Evolutionary conservation across 805 yeast genomes (phyloP).

Genomic region (Monosporozyma solicola): DNA sequence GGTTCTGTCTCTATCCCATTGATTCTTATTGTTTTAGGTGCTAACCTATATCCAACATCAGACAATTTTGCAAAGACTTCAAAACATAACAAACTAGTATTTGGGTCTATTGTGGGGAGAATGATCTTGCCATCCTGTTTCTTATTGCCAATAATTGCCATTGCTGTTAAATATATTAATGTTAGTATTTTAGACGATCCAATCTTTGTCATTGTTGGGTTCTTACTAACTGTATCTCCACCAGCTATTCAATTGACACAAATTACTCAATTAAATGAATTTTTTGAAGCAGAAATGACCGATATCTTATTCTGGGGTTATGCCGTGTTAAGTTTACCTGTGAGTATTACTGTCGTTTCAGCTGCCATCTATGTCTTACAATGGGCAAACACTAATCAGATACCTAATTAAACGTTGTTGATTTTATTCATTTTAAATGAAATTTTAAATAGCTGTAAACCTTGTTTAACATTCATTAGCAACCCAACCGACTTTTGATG

Average conservation of each 20-base stretch:
- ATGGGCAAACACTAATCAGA: constrained; percentile 29
- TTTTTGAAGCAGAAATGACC: constrained; percentile 75
- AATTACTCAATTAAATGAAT: constrained; percentile 65
- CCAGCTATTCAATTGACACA: constrained; percentile 81
- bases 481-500: background rate
- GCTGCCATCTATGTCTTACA: constrained; percentile 43
- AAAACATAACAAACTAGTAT: constrained; percentile 51
- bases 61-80: constrained; percentile 60
- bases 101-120: constrained; percentile 64
- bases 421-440: background rate
- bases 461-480: background rate
- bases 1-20: constrained; percentile 74
- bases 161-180: constrained; percentile 52
- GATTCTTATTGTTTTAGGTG: constrained; percentile 65
- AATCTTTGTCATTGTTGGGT: constrained; percentile 66
- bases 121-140: constrained; percentile 70
- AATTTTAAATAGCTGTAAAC: background rate
- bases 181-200: constrained; percentile 73
- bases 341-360: constrained; percentile 64
- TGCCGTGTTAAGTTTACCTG: constrained; percentile 64
- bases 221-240: constrained; percentile 66
- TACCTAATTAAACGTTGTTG: background rate
- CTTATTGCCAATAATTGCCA: constrained; percentile 56
- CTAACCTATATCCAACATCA: constrained; percentile 61
- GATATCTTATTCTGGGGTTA: constrained; percentile 79